These are phyloP conservation scores for Leccinellum albellum DNA, from an alignment of 768 basidiomycete species.

Conservation along the genomic window DNA sequence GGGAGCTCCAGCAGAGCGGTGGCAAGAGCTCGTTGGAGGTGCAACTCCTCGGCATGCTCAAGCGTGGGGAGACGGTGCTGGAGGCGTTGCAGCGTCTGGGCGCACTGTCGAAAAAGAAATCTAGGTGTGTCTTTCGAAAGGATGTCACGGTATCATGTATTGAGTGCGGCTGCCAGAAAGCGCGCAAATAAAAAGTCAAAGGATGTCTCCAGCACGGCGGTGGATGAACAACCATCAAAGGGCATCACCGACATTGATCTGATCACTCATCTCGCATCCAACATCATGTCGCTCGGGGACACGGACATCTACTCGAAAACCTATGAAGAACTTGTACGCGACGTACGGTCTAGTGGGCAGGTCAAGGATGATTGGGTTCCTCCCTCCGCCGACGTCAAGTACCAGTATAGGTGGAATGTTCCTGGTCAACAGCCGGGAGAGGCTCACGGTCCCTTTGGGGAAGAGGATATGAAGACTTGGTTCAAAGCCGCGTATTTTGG, in stretches of 20 bases:
- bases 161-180: constrained; percentile 14
- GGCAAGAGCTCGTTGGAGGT: constrained; percentile 61
- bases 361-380: constrained; percentile 72
- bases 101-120: constrained; percentile 49
- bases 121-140: constrained; percentile 18
- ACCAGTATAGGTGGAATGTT: constrained; percentile 79
- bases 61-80: constrained; percentile 87
- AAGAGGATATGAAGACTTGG: constrained; percentile 81
- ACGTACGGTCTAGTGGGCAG: constrained; percentile 65
- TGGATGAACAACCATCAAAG: constrained; percentile 42
- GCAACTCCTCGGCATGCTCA: constrained; percentile 69
- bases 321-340: constrained; percentile 79
- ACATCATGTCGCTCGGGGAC: constrained; percentile 82
- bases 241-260: constrained; percentile 60
- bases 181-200: constrained; percentile 34
- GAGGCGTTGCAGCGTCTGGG: constrained; percentile 88
- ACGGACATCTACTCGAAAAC: constrained; percentile 82
- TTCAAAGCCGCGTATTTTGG: constrained; percentile 82
- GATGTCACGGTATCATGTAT: not conserved
- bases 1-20: constrained; percentile 64
- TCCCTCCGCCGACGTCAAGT: constrained; percentile 69
- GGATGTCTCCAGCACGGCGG: constrained; percentile 41
- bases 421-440: constrained; percentile 48
- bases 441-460: constrained; percentile 75
- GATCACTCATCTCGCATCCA: constrained; percentile 85